Percentiles rank a stretch among this genome's conserved stretches.
Conservation (phyloP, 2,329 filamentous ascomycete genomes). For the Pseudocercospora macadamiae region DNA sequence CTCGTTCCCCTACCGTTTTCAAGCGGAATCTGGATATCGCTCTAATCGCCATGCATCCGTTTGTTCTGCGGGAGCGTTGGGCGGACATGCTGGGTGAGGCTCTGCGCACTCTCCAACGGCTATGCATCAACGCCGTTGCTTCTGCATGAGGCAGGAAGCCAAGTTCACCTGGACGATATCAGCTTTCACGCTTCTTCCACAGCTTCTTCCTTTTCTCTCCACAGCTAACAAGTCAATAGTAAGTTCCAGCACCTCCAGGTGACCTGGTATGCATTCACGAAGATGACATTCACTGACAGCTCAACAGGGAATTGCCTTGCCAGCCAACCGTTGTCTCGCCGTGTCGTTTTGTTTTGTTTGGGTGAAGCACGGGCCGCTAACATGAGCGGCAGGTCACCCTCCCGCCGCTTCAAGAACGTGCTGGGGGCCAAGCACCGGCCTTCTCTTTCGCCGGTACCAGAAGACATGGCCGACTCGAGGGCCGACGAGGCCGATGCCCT, state of each 20-base stretch:
- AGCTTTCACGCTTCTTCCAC: background rate
- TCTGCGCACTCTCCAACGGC: no score
- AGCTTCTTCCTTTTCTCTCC: background rate
- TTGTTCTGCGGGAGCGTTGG: no score
- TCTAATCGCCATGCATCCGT: no score
- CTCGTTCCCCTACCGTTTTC: no score
- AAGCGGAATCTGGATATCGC: no score
- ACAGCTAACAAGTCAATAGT: constrained; percentile 10
- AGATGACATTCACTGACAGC: constrained; percentile 7
- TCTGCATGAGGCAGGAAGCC: background rate
- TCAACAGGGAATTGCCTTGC: constrained; percentile 8
- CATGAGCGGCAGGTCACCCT: constrained; percentile 15
- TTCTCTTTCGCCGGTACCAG: background rate
- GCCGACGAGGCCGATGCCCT: constrained; percentile 7
- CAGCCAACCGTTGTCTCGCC: background rate
- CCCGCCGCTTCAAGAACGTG: background rate
- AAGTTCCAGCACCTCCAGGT: background rate
- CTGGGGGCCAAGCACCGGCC: constrained; percentile 1
- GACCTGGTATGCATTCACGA: background rate
- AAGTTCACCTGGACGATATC: background rate
- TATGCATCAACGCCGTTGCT: background rate
- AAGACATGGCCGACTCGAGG: constrained; percentile 1
- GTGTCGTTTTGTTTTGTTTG: constrained; percentile 8
- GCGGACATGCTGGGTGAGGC: background rate
- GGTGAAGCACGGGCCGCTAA: constrained; percentile 14